A percentile compares a stretch with the other conserved stretches of the same genome.
These are phyloP conservation scores for Borovskyia barvae DNA, from an alignment of 208 protist species.

Conservation along the genomic window DNA sequence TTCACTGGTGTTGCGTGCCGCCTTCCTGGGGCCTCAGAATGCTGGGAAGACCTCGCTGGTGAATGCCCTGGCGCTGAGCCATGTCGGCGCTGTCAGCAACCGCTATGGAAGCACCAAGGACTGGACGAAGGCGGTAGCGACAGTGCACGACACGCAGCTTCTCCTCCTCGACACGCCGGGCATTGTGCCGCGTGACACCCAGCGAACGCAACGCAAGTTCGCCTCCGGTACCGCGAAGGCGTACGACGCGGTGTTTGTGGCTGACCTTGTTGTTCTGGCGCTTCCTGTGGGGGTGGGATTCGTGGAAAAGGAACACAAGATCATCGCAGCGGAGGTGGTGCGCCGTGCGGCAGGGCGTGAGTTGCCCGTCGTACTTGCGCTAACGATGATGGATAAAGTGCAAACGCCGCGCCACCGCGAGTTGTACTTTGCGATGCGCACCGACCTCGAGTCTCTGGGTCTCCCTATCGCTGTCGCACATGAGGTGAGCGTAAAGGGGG, in stretches of 20 bases:
- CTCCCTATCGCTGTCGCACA: conserved; percentile 60
- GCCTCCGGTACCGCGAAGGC: conserved; percentile 51
- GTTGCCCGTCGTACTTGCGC: conserved; percentile 74
- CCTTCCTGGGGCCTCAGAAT: conserved; percentile 83
- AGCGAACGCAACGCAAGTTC: conserved; percentile 52
- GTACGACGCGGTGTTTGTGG: conserved; percentile 83
- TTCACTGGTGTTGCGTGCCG: conserved; percentile 49
- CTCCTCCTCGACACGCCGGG: conserved; percentile 88
- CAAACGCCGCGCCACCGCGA: conserved; percentile 84
- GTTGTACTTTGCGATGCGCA: conserved; percentile 86
- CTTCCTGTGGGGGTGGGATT: conserved; percentile 83
- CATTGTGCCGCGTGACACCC: conserved; percentile 37
- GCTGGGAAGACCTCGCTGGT: conserved; percentile 89
- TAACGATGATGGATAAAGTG: conserved; percentile 91
- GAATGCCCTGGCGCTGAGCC: conserved; percentile 79
- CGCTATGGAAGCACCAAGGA: conserved; percentile 78
- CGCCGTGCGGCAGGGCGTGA: conserved; percentile 67
- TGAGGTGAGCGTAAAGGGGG: conserved; percentile 87
- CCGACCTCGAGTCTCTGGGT: conserved; percentile 75
- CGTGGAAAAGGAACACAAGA: conserved; percentile 80
- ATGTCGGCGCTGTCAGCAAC: conserved; percentile 82
- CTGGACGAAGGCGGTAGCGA: conserved; percentile 80
- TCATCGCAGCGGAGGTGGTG: conserved; percentile 65
- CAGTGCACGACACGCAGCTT: conserved; percentile 87
- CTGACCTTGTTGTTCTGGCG: conserved; percentile 77